Percentiles rank a stretch among this genome's conserved stretches.
Evolutionary conservation across 139 green algal genomes (phyloP).

Genomic region (Zygnema cylindricum): DNA sequence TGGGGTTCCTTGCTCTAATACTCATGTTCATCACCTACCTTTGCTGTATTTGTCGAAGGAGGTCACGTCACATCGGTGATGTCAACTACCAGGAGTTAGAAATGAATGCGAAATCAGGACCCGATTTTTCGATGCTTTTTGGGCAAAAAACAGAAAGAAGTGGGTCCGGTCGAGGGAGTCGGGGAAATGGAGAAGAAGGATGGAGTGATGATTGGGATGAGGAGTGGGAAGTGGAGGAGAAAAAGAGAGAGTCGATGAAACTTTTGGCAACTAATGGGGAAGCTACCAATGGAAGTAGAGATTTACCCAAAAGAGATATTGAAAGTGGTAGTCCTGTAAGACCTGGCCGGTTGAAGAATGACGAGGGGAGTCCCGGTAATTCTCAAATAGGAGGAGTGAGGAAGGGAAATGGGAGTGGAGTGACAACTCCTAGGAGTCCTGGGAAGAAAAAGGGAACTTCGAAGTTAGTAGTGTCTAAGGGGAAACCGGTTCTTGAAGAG

Average conservation of each 20-base stretch:
- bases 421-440: neutral
- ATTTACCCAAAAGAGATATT: neutral
- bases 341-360: neutral
- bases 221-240: neutral
- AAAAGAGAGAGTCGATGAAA: neutral
- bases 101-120: slow-evolving; percentile 11
- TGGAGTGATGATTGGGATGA: neutral
- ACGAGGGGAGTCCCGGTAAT: slow-evolving; percentile 9
- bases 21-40: neutral
- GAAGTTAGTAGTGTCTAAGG: neutral
- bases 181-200: neutral
- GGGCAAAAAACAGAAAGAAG: neutral
- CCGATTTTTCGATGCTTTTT: neutral
- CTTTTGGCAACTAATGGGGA: neutral
- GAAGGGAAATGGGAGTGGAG: neutral
- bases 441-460: neutral
- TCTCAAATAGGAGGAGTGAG: slow-evolving; percentile 17
- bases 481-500: neutral
- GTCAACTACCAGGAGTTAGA: slow-evolving; percentile 3
- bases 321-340: neutral
- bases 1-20: neutral
- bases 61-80: neutral
- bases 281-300: neutral
- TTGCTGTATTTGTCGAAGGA: neutral
- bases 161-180: neutral